Percentiles rank a stretch among this genome's conserved stretches.
phyloP scores from a whole-genome alignment of 2,329 filamentous ascomycete genomes.

The Helotiales sp. region DNA sequence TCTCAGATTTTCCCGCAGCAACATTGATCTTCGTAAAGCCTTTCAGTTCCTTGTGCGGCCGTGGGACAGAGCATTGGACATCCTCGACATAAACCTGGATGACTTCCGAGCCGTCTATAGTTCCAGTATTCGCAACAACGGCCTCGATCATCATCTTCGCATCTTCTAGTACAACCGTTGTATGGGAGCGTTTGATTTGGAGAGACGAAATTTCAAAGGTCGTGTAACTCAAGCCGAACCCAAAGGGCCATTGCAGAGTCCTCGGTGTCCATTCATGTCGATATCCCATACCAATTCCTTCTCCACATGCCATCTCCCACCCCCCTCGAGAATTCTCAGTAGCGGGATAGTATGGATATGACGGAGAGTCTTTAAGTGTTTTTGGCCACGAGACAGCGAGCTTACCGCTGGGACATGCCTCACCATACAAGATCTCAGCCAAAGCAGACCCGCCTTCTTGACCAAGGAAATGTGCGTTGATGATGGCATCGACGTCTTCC shows the following conservation, averaged over 20 bases:
- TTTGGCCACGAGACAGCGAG: not conserved
- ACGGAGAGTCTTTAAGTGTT: not conserved
- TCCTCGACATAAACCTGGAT: not conserved
- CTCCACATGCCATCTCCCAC: not conserved
- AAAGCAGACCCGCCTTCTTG: conserved; percentile 72
- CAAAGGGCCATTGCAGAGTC: conserved; percentile 42
- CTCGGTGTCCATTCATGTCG: not conserved
- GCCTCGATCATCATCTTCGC: not conserved
- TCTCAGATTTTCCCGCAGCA: not conserved
- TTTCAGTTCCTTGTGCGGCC: not conserved
- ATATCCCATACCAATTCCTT: not conserved
- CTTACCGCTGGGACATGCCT: not conserved
- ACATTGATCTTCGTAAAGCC: not conserved
- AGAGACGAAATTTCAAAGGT: conserved; percentile 17
- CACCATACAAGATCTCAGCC: conserved; percentile 63
- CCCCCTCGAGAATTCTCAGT: not conserved
- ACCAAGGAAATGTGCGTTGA: conserved; percentile 54
- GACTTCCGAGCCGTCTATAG: not conserved
- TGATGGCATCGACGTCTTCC: not conserved
- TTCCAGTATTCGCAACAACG: not conserved
- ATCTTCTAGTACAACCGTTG: not conserved
- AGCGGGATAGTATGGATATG: not conserved
- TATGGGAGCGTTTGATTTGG: not conserved
- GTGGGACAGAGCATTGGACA: not conserved
- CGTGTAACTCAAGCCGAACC: conserved; percentile 17